Conservation (phyloP, 176 grass and related monocot species). For the Bolboschoenus planiculmis region DNA sequence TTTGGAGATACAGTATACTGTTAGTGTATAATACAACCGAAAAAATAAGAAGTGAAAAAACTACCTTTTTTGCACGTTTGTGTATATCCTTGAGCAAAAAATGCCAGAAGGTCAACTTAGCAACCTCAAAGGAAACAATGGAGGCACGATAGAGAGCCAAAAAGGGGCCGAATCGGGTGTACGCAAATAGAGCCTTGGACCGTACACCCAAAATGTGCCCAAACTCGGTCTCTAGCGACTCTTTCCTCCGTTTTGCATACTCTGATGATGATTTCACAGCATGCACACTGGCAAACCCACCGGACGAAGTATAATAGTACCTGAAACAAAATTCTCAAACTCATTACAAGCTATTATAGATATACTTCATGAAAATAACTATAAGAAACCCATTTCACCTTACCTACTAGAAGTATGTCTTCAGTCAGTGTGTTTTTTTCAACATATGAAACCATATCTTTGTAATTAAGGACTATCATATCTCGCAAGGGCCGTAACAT, state of each 20-base stretch:
- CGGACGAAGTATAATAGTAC: slow-evolving; percentile 43
- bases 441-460: not conserved
- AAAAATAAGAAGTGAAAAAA: not conserved
- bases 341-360: not conserved
- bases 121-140: slow-evolving; percentile 76
- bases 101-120: slow-evolving; percentile 84
- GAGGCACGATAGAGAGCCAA: slow-evolving; percentile 79
- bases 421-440: not conserved
- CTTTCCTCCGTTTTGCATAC: slow-evolving; percentile 84
- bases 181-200: slow-evolving; percentile 56
- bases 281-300: slow-evolving; percentile 75
- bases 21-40: not conserved
- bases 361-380: not conserved
- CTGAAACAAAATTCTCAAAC: not conserved
- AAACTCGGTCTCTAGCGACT: slow-evolving; percentile 73
- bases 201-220: slow-evolving; percentile 63
- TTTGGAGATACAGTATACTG: not conserved
- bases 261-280: slow-evolving; percentile 74
- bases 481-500: not conserved
- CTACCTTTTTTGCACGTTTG: slow-evolving; percentile 70
- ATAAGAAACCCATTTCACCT: not conserved
- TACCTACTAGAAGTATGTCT: not conserved
- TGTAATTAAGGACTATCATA: not conserved
- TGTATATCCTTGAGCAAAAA: slow-evolving; percentile 46
- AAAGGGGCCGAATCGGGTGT: slow-evolving; percentile 69